Evolutionary conservation across 495 filamentous ascomycete species (phyloP), one percentile per base, ranked within the genome.

Genomic region (Hyaloscypha variabilis): DNA sequence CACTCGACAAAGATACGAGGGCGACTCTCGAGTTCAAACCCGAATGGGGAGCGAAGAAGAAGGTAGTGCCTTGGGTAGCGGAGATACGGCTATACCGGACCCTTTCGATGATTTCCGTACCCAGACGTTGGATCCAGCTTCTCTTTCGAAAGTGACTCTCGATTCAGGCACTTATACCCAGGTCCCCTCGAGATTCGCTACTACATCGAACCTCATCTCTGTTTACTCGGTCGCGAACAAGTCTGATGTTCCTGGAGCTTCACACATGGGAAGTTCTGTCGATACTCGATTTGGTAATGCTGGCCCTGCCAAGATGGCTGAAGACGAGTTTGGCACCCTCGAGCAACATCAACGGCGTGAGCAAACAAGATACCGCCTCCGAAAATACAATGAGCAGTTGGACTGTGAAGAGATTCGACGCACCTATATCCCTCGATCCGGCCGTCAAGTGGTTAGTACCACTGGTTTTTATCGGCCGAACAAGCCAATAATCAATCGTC

Each of bases 151-250:
- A 30, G 24, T 62, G 11, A 36, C 19, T 5, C 31, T 67, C 3
- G 60, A 62, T 1, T 57, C 59, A 0, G 54, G 60, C 6, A 42
- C 23, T 8, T 68, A 64, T 46, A 3, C 21, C 26, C 66, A 64
- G 24, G 66, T 64, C 4, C 66, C 60, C 6, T 68, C 66, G 11
- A 52, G 34, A 29, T 60, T 26, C 52, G 66, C 60, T 21, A 55
- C 6, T 30, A 4, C 53, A 6, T 14, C 13, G n/a, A 56, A 59
- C 25, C 26, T 60, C 17, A 24, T 60, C 3, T 68, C 66, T 4
- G 53, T 66, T 2, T 66, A 69, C 46, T 26, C 31, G 6, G 11
- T 17, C 17, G 13, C 42, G 17, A 69, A 66, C 46, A 66, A 64
- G n/a, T 66, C 67, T 19, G 62, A 66, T 28, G 21, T 29, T 14